Base-by-base conservation (phyloP, 2,329 filamentous ascomycete genomes). In the Neonectria magnoliae region DNA sequence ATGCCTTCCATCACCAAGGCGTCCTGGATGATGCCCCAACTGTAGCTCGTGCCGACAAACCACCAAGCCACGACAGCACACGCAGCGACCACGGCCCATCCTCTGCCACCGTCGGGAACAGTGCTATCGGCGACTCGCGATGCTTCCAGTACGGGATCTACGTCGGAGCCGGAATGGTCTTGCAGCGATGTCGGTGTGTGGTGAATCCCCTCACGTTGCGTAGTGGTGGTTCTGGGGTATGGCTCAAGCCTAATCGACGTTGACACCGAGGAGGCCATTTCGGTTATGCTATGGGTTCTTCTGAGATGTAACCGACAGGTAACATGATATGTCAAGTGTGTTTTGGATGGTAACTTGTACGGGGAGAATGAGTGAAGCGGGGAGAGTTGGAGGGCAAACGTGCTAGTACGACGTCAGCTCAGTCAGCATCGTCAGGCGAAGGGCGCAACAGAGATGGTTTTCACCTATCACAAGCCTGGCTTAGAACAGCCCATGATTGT, bases 11-110 rank as follows among this genome's bases (percentile, higher is more conserved):
- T 76, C 0, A 88, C 81, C 0, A 90, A 80, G 0, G 83, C 87
- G 2, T 81, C 81, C 73, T 91, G 88, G 14, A 90, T 78, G 0
- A 91, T 81, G 6, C 88, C 88, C 87, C 88, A 90, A 64, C 81
- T 83, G 67, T 88, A 88, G 8, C 80, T 81, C 1, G 82, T 85
- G 29, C 87, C 88, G n/a, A 85, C 83, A 53, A 85, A 82, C 85
- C 85, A 88, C 78, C 85, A 76, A 0, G 71, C 56, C 0, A 76
- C 64, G 7, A 71, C 41, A 4, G 73, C 68, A 14, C 75, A 76
- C 27, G 67, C 71, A 1, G 54, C 29, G 2, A 76, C 66, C 0
- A 76, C 71, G 3, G 71, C 68, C 75, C 75, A 76, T 2, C 74
- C 75, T 27, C 72, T 68, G 2, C 75, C 75, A 3, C 75, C 75